A percentile compares a stretch with the other conserved stretches of the same genome.
Evolutionary conservation across 345 rosid species (phyloP).

Genomic region (Aquilaria sinensis): DNA sequence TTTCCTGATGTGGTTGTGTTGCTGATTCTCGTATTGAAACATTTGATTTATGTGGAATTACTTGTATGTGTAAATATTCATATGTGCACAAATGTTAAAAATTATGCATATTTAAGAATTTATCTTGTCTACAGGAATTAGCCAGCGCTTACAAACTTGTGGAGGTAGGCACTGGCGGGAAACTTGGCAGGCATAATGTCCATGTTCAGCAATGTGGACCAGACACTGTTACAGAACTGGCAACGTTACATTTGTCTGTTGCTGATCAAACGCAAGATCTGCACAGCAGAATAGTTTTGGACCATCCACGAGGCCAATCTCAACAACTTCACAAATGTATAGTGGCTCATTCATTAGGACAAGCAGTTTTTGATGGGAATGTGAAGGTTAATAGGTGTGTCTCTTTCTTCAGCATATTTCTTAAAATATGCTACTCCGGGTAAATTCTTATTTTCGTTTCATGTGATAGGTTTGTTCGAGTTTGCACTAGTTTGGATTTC

Average conservation of each 20-base stretch:
- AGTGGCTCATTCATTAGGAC: slow-evolving; percentile 84
- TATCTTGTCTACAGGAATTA: slow-evolving; percentile 42
- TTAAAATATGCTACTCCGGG: too few relatives aligned
- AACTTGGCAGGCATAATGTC: slow-evolving; percentile 84
- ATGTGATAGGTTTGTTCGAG: too few relatives aligned
- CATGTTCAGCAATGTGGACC: slow-evolving; percentile 89
- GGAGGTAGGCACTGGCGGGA: slow-evolving; percentile 93
- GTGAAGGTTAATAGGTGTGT: slow-evolving; percentile 77
- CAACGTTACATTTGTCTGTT: slow-evolving; percentile 70
- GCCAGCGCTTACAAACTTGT: slow-evolving; percentile 73
- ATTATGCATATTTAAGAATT: too few relatives aligned
- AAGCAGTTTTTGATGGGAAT: slow-evolving; percentile 94
- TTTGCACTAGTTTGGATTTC: too few relatives aligned
- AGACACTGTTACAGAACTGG: slow-evolving; percentile 71
- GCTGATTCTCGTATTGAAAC: too few relatives aligned
- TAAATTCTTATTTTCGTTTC: too few relatives aligned
- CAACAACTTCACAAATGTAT: slow-evolving; percentile 93
- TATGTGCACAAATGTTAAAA: too few relatives aligned
- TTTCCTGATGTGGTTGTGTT: too few relatives aligned
- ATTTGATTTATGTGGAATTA: too few relatives aligned
- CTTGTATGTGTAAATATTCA: too few relatives aligned
- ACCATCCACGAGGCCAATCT: slow-evolving; percentile 79
- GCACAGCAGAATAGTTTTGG: slow-evolving; percentile 76
- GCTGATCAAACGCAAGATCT: slow-evolving; percentile 83
- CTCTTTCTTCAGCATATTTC: neutral